Evolutionary conservation across 2,329 filamentous ascomycete species (phyloP).

Genomic region (Botrytis porri): DNA sequence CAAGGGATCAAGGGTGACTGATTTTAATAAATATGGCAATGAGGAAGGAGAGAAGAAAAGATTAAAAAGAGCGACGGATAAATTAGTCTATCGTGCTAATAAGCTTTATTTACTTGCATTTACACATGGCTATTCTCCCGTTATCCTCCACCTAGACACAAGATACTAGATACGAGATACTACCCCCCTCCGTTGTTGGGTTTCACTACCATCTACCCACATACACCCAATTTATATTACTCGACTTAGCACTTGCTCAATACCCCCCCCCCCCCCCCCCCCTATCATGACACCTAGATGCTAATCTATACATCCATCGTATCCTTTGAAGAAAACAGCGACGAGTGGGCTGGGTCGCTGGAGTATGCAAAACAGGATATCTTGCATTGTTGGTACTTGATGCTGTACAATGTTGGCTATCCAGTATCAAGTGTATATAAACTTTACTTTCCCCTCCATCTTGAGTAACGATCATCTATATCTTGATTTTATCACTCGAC

Average conservation of each 20-base stretch:
- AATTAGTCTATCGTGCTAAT: neutral
- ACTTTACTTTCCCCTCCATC: neutral
- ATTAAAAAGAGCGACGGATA: neutral
- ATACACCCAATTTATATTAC: too few species aligned
- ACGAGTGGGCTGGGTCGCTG: neutral
- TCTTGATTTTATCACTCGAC: neutral
- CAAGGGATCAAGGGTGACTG: too few species aligned
- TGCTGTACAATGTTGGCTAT: neutral
- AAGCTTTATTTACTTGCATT: neutral
- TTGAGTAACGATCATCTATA: constrained; percentile 12
- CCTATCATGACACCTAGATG: neutral
- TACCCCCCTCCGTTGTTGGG: neutral
- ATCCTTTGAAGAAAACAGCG: neutral
- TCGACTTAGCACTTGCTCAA: neutral
- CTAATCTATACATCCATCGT: neutral
- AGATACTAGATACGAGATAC: neutral
- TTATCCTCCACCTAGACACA: neutral
- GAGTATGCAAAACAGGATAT: neutral
- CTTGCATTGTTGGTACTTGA: neutral
- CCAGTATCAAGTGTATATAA: neutral
- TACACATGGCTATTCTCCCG: neutral
- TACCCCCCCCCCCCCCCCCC: too few species aligned
- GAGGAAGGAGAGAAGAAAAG: neutral
- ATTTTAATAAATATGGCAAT: too few species aligned
- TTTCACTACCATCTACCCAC: neutral